Evolutionary conservation across 371 early-diverging fungal genomes (phyloP).

Genomic region (Actinomucor elegans): DNA sequence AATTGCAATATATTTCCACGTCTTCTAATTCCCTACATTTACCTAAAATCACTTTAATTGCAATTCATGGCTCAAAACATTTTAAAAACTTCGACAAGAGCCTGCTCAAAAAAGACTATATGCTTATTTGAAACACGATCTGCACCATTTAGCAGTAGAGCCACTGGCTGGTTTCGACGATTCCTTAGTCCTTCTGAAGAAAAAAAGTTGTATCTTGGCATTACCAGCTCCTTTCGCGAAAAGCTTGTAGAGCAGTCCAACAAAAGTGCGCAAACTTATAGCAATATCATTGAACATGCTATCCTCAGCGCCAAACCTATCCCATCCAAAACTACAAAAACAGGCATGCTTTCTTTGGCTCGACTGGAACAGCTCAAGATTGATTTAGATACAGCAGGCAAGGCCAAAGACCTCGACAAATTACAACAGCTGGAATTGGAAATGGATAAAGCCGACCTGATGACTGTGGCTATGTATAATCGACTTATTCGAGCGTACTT

Average conservation of each 20-base stretch:
- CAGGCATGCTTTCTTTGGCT: slow-evolving; percentile 11
- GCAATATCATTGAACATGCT: slow-evolving; percentile 45
- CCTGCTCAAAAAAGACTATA: background rate
- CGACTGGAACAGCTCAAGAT: slow-evolving; percentile 22
- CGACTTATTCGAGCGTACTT: slow-evolving; percentile 40
- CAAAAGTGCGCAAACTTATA: slow-evolving; percentile 31
- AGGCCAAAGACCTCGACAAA: slow-evolving; percentile 9
- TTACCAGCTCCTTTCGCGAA: slow-evolving; percentile 45
- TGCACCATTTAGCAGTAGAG: slow-evolving; percentile 4
- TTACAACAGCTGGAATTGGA: slow-evolving; percentile 20
- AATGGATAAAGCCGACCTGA: slow-evolving; percentile 19
- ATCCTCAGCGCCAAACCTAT: slow-evolving; percentile 15
- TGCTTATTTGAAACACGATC: background rate
- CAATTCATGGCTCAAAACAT: slow-evolving; percentile 4
- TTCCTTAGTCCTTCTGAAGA: slow-evolving; percentile 46
- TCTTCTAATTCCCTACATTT: no score
- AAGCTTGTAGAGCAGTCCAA: slow-evolving; percentile 31
- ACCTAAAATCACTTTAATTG: no score
- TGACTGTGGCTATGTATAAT: slow-evolving; percentile 32
- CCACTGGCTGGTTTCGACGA: slow-evolving; percentile 32
- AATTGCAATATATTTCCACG: no score
- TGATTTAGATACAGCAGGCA: slow-evolving; percentile 30
- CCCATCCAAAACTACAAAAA: background rate
- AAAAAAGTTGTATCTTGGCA: slow-evolving; percentile 35
- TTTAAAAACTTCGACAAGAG: background rate